These are phyloP conservation scores for Stygiomarasmius scandens DNA, from an alignment of 1,284 basidiomycete genomes.

Conservation along the genomic window DNA sequence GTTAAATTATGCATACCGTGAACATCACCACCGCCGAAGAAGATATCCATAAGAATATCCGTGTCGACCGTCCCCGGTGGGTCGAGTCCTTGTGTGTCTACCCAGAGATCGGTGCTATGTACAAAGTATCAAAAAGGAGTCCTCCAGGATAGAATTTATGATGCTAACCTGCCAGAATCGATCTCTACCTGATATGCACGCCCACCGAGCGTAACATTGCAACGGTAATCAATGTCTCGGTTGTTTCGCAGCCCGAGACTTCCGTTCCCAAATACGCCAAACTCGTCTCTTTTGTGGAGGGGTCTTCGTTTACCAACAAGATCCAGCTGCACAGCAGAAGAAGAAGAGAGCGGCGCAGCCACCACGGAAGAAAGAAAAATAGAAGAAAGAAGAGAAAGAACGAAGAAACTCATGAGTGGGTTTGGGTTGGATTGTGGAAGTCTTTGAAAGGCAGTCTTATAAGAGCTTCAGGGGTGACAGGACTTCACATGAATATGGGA, in stretches of 20 bases:
- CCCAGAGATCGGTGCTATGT: slow-evolving; percentile 3
- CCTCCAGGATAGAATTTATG: neutral
- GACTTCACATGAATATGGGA: too few species aligned
- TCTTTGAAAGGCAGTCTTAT: too few species aligned
- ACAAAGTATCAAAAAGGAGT: neutral
- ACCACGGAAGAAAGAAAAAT: too few species aligned
- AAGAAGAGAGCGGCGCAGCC: too few species aligned
- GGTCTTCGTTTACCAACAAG: too few species aligned
- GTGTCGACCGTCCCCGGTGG: neutral
- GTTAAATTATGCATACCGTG: too few species aligned
- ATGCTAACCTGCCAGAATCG: slow-evolving; percentile 9
- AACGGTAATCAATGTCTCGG: neutral
- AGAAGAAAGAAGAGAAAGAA: too few species aligned
- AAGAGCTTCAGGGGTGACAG: too few species aligned
- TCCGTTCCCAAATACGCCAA: neutral
- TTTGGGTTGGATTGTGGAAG: too few species aligned
- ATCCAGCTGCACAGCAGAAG: too few species aligned
- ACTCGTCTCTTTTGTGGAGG: neutral
- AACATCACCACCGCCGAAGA: neutral
- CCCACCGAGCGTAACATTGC: slow-evolving; percentile 4
- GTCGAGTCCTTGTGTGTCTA: neutral
- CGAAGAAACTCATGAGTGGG: too few species aligned
- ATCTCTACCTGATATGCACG: neutral
- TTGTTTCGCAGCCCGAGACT: neutral
- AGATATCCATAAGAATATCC: neutral